phyloP scores from a whole-genome alignment of 257 asterid species.

The Ballota nigra region DNA sequence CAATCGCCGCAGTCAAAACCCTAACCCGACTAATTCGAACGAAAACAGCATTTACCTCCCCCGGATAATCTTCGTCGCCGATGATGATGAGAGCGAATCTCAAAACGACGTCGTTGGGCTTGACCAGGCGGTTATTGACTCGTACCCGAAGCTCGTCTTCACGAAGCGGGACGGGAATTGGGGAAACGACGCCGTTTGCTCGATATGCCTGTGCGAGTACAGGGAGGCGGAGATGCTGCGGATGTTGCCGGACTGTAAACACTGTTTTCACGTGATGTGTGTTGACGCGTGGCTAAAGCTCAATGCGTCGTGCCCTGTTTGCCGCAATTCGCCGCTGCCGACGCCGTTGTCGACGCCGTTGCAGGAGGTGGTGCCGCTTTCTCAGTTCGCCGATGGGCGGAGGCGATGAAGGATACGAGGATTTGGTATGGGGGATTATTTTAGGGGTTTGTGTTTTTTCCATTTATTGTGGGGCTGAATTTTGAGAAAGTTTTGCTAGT shows the following conservation, averaged over 20 bases:
- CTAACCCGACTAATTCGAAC: conserved; percentile 16
- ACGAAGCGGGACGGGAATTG: conserved; percentile 38
- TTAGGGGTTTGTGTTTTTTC: conserved; percentile 14
- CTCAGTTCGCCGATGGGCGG: conserved; percentile 87
- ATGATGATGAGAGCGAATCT: conserved; percentile 55
- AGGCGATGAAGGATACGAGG: conserved; percentile 34
- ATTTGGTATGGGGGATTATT: neutral
- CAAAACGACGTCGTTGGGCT: conserved; percentile 64
- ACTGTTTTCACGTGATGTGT: conserved; percentile 83
- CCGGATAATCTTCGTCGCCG: conserved; percentile 76
- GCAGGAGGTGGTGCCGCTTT: conserved; percentile 96
- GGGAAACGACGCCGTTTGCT: conserved; percentile 59
- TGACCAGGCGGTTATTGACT: conserved; percentile 75
- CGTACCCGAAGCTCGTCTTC: conserved; percentile 72
- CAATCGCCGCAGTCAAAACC: conserved; percentile 28
- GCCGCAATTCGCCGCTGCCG: conserved; percentile 92
- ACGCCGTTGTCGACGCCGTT: conserved; percentile 93
- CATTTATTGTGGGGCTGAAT: conserved; percentile 9
- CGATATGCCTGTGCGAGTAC: conserved; percentile 87
- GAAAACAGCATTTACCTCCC: conserved; percentile 74
- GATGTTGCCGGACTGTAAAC: conserved; percentile 90
- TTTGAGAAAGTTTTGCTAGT: neutral
- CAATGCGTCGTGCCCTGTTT: conserved; percentile 83
- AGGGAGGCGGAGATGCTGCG: conserved; percentile 81
- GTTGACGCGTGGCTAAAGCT: conserved; percentile 94